phyloP scores from a whole-genome alignment of 2,329 filamentous ascomycete genomes.

The Leptographium galeiforme region DNA sequence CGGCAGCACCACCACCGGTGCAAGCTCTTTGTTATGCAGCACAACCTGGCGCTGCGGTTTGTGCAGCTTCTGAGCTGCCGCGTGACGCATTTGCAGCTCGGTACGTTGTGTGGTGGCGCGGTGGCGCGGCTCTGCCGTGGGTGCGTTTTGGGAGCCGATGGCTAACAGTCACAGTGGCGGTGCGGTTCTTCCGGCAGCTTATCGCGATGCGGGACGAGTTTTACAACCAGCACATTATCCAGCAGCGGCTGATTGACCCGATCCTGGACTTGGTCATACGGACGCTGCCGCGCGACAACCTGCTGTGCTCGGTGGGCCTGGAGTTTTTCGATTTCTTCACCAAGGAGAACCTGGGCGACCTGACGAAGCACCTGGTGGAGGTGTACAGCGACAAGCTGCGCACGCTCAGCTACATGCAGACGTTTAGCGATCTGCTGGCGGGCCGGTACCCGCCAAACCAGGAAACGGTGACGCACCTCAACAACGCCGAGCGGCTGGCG shows the following conservation, averaged over 20 bases:
- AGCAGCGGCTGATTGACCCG: slow-evolving; percentile 68
- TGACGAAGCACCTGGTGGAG: slow-evolving; percentile 74
- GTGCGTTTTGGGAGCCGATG: background rate
- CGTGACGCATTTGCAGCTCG: slow-evolving; percentile 86
- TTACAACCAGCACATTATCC: slow-evolving; percentile 72
- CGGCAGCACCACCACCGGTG: slow-evolving; percentile 76
- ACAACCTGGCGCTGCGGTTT: slow-evolving; percentile 66
- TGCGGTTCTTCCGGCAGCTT: slow-evolving; percentile 87
- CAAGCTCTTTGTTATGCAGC: slow-evolving; percentile 73
- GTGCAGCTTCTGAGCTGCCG: slow-evolving; percentile 68
- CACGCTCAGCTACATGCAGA: slow-evolving; percentile 68
- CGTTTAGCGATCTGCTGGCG: slow-evolving; percentile 60
- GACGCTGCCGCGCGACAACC: slow-evolving; percentile 82
- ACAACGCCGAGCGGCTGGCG: background rate
- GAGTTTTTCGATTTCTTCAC: slow-evolving; percentile 90
- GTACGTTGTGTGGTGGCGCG: slow-evolving; percentile 35
- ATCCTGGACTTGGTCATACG: slow-evolving; percentile 73
- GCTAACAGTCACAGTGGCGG: slow-evolving; percentile 44
- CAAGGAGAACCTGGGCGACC: slow-evolving; percentile 64
- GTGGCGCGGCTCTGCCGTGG: no score
- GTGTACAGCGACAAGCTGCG: slow-evolving; percentile 68
- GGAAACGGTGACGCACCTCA: background rate
- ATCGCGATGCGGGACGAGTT: slow-evolving; percentile 81
- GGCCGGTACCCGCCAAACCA: slow-evolving; percentile 6
- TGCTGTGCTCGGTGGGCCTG: slow-evolving; percentile 84